Base-by-base conservation (phyloP, 768 basidiomycete species). In the Russula compacta region DNA sequence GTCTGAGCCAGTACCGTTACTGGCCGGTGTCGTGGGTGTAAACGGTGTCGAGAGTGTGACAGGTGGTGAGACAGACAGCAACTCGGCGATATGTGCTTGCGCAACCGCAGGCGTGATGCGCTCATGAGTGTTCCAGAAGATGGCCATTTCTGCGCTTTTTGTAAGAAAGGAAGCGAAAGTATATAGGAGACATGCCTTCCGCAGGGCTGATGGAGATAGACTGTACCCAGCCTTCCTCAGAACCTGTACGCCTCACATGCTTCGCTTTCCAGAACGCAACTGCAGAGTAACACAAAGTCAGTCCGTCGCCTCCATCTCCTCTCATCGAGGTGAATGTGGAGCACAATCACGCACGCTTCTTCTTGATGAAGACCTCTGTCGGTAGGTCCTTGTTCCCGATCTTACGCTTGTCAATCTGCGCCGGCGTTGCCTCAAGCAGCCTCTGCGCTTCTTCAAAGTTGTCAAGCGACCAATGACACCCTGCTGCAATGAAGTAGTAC, bases 81-180 rank as follows among this genome's bases (percentile, higher is more conserved):
- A 77, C 35, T 81, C 79, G n/a, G 72, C 65, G 56, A 91, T 82
- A 61, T 89, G 86, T 0, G 77, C 78, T 62, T 78, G 68, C 0
- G 87, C 86, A 12, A 82, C 77, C 2, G 71, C 71, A 17, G 75
- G 72, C 7, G 77, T 74, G 47, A 88, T 79, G 4, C 86, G 81
- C n/a, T 79, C 70, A 68, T 89, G 85, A 0, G 79, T 84, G 67
- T 91, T 92, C 89, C 89, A 91, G 72, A 91, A 89, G 53, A 90
- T 78, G 2, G 74, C 84, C 33, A 92, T 76, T 69, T 91, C 89
- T 86, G 61, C 1, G 32, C n/a, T 35, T 7, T 14, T n/a, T 36
- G 21, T 38, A 33, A 15, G 24, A n/a, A 21, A n/a, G 38, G 24
- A 33, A 12, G 32, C 2, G 38, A 36, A 52, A 52, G 32, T 38